phyloP scores from a whole-genome alignment of 1,139 yeast species.

The Schizosaccharomyces versatilis region DNA sequence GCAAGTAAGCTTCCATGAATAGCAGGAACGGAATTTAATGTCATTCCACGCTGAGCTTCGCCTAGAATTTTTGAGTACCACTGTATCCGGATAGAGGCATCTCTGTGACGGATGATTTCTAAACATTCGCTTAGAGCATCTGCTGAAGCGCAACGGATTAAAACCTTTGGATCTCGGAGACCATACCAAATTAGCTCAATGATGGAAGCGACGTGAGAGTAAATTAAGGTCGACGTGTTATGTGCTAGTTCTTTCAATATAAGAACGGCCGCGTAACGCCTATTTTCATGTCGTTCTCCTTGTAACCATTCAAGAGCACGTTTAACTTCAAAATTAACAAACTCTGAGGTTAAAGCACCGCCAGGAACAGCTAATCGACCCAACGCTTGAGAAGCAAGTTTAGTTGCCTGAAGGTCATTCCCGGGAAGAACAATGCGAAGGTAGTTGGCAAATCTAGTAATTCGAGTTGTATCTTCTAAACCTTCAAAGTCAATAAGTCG shows the following conservation, averaged over 20 bases:
- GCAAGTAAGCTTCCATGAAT: conserved; percentile 73
- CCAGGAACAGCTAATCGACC: conserved; percentile 82
- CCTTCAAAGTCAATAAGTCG: conserved; percentile 62
- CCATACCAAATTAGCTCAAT: conserved; percentile 76
- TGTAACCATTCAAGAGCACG: conserved; percentile 81
- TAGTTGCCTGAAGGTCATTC: conserved; percentile 64
- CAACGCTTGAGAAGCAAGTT: conserved; percentile 61
- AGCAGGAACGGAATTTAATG: conserved; percentile 34
- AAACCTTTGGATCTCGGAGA: conserved; percentile 50
- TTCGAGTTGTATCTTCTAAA: conserved; percentile 66
- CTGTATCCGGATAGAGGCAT: conserved; percentile 40
- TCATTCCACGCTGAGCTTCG: conserved; percentile 32
- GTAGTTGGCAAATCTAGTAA: conserved; percentile 76
- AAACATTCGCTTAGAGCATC: conserved; percentile 57
- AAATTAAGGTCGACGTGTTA: conserved; percentile 67
- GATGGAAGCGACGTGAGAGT: conserved; percentile 55
- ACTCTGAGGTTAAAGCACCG: conserved; percentile 69
- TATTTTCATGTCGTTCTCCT: conserved; percentile 42
- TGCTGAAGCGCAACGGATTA: conserved; percentile 68
- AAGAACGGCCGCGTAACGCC: conserved; percentile 78
- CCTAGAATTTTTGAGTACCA: conserved; percentile 59
- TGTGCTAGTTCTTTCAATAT: conserved; percentile 66
- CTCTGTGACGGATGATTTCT: conserved; percentile 58
- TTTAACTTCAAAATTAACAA: conserved; percentile 80
- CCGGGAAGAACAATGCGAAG: conserved; percentile 62